Base-by-base conservation (phyloP, 495 filamentous ascomycete genomes). In the Penicillium dipodomyicola region DNA sequence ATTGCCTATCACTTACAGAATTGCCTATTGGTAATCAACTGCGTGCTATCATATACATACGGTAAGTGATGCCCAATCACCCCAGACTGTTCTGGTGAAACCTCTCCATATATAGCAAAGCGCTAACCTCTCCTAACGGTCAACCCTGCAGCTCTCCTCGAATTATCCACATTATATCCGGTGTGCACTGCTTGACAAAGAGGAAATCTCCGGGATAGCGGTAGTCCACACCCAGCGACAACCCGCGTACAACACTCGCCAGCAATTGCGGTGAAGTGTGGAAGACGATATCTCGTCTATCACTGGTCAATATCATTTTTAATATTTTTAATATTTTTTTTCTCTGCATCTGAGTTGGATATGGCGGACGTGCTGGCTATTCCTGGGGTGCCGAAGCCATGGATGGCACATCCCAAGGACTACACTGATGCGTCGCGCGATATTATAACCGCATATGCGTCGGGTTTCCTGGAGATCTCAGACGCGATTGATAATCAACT, bases 81-180 rank as follows among this genome's bases (percentile, higher is more conserved):
- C 15, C 15, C 40, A 12, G 22, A 43, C 43, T 11, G 33, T 40
- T n/a, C 44, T 55, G 54, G 58, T 66, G 65, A 67, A 67, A 70
- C 63, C 30, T 63, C 65, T 57, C 66, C 70, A 66, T 65, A 56
- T 63, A 56, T 58, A 61, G 57, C 32, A 54, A 37, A 35, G 45
- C 35, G 47, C 61, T 64, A 22, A 68, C 49, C 9, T 15, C 32
- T 29, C 17, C 50, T 60, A 51, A 58, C 49, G 33, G 40, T 44
- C 45, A 65, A 35, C 27, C 53, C 60, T 74, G 72, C 70, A 74
- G 67, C 54, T 59, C 57, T 58, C 68, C 68, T 49, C 41, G 55
- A 54, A 19, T 39, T 53, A 49, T 56, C 52, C 49, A 42, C 65
- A 50, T 41, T 50, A 47, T 57, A 63, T 45, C 59, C 50, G 52